Evolutionary conservation across 345 rosid genomes (phyloP).

Genomic region (Draba incana): DNA sequence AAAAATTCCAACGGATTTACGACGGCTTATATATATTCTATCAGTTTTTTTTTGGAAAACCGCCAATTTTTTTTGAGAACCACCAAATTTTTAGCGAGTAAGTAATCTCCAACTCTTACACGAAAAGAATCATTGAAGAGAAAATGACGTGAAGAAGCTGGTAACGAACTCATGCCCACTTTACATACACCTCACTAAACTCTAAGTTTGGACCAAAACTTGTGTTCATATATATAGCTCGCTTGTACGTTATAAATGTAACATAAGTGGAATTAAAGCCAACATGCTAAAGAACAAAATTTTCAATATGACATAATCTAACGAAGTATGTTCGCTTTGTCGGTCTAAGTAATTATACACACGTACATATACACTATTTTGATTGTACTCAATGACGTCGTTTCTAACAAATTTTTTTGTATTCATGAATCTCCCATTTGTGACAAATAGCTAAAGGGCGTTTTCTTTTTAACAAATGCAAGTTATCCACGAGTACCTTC

Average conservation of each 20-base stretch:
- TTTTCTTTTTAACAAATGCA: constrained; percentile 22
- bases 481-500: constrained; percentile 12
- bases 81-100: constrained; percentile 20
- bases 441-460: constrained; percentile 25
- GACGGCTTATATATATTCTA: no score
- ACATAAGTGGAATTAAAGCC: constrained; percentile 25
- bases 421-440: constrained; percentile 20
- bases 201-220: constrained; percentile 33
- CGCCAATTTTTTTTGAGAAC: no score
- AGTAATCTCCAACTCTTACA: constrained; percentile 28
- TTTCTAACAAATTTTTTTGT: constrained; percentile 7
- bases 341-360: constrained; percentile 15
- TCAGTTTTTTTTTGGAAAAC: no score
- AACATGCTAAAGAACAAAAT: constrained; percentile 40
- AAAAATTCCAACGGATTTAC: no score
- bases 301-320: constrained; percentile 22
- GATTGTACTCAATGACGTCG: constrained; percentile 15
- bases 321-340: constrained; percentile 31
- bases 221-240: constrained; percentile 30
- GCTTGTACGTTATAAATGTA: background rate
- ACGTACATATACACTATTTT: background rate
- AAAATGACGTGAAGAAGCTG: constrained; percentile 42
- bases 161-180: constrained; percentile 40
- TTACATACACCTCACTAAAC: constrained; percentile 38
- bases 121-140: constrained; percentile 38